These are phyloP conservation scores for Salix koriyanagi DNA, from an alignment of 345 rosid genomes.

Conservation along the genomic window DNA sequence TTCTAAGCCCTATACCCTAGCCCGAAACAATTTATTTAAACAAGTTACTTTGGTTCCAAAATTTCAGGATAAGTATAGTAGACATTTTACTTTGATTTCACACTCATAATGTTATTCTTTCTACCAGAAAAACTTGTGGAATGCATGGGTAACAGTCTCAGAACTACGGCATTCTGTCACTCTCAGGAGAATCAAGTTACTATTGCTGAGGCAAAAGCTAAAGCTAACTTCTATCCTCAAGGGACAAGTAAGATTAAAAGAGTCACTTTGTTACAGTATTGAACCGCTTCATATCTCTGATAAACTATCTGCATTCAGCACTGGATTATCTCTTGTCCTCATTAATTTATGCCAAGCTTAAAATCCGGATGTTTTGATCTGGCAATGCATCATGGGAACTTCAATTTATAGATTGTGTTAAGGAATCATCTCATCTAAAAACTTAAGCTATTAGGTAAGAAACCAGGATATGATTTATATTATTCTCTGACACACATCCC, in stretches of 20 bases:
- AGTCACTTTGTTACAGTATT: constrained; percentile 6
- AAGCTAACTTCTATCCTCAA: constrained; percentile 78
- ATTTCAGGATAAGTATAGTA: background rate
- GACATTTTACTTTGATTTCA: background rate
- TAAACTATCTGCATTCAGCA: background rate
- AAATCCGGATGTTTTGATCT: background rate
- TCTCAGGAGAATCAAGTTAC: constrained; percentile 70
- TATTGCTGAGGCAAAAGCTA: constrained; percentile 65
- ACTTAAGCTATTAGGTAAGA: too few species aligned
- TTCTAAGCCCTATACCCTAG: background rate
- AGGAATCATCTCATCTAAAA: too few species aligned
- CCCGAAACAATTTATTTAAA: background rate
- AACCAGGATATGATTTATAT: too few species aligned
- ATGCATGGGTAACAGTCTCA: constrained; percentile 74
- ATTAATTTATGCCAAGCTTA: background rate
- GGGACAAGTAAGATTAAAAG: constrained; percentile 64
- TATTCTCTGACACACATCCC: too few species aligned
- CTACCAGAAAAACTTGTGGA: constrained; percentile 73
- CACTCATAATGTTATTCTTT: constrained; percentile 13
- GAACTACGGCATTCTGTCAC: constrained; percentile 74
- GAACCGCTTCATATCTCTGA: background rate
- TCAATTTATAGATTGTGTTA: background rate
- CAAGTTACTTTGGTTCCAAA: background rate
- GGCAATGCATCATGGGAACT: background rate
- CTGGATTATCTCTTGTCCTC: background rate